A percentile compares a stretch with the other conserved stretches of the same genome.
phyloP scores from a whole-genome alignment of 108 stramenopile species.

The Epipyxis sp. region DNA sequence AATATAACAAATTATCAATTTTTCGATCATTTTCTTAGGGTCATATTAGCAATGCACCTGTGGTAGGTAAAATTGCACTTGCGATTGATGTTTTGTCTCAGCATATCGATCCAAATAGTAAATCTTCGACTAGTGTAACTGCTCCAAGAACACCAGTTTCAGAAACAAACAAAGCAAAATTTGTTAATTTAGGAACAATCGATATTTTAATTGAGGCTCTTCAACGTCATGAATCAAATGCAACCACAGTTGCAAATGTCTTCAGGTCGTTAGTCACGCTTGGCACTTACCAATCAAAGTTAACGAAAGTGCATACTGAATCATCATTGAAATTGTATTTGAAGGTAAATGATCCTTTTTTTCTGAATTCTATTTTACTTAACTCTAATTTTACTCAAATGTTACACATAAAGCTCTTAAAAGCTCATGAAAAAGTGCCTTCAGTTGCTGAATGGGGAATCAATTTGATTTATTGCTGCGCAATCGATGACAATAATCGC shows the following conservation, averaged over 20 bases:
- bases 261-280: neutral
- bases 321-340: no score
- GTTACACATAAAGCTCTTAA: neutral
- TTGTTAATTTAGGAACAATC: neutral
- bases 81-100: constrained; percentile 6
- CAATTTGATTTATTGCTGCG: constrained; percentile 13
- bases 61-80: neutral
- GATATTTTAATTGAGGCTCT: neutral
- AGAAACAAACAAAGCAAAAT: neutral
- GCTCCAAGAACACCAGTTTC: neutral
- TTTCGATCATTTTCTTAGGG: no score
- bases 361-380: no score
- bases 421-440: neutral
- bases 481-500: no score
- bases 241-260: neutral
- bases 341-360: no score
- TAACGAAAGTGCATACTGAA: no score
- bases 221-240: neutral
- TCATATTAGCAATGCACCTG: neutral
- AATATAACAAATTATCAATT: no score
- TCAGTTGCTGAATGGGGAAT: neutral
- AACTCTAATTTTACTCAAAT: no score
- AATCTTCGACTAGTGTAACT: no score
- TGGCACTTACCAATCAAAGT: neutral
- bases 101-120: no score